Conservation (phyloP, 495 filamentous ascomycete genomes). For the Hyaloscypha variabilis region DNA sequence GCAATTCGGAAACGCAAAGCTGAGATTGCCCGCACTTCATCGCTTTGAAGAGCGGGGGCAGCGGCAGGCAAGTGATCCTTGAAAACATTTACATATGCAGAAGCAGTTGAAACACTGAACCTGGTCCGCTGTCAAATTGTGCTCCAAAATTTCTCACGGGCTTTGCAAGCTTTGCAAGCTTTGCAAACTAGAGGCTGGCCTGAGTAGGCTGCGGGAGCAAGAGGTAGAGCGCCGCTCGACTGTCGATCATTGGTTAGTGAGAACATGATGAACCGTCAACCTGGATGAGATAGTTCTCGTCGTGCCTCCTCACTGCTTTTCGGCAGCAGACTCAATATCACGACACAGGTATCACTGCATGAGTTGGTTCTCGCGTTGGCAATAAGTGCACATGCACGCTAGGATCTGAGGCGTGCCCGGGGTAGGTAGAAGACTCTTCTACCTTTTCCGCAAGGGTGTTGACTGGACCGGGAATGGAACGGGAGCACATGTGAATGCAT, state of each 20-base stretch:
- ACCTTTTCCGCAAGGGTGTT: too few species aligned
- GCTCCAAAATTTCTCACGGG: not conserved
- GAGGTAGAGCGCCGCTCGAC: too few species aligned
- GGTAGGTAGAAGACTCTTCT: too few species aligned
- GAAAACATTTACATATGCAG: not conserved
- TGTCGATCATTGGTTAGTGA: too few species aligned
- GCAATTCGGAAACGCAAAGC: constrained; percentile 55
- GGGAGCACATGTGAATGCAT: not conserved
- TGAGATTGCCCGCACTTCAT: constrained; percentile 29
- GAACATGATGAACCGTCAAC: too few species aligned
- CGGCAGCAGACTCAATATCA: not conserved
- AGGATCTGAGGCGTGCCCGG: too few species aligned
- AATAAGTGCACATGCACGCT: not conserved
- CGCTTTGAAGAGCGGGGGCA: constrained; percentile 15
- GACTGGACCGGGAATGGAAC: too few species aligned
- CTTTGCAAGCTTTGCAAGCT: not conserved
- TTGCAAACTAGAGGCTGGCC: not conserved
- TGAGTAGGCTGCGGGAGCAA: not conserved
- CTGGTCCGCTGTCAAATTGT: not conserved
- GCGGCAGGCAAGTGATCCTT: not conserved
- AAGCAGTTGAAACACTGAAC: not conserved
- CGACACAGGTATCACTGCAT: not conserved
- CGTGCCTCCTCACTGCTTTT: not conserved
- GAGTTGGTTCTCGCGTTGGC: not conserved
- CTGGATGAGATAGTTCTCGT: not conserved